Evolutionary conservation across 305 asterid species (phyloP).

Genomic region (Fraxinus sp.): DNA sequence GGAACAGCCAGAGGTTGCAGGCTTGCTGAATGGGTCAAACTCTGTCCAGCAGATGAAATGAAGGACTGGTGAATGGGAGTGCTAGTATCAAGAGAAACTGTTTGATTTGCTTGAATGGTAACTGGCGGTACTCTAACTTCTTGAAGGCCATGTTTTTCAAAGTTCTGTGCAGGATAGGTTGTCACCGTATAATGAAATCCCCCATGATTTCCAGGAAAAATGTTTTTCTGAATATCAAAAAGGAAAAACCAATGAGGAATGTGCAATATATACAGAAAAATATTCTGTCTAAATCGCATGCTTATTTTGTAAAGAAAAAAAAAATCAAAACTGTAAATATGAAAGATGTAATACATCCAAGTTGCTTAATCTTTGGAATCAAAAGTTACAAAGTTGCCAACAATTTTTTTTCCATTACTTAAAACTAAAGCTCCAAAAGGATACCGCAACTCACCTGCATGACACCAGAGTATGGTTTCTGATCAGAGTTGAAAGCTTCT

Average conservation of each 20-base stretch:
- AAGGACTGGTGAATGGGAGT: background rate
- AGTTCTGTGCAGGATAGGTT: slow-evolving; percentile 41
- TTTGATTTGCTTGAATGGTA: slow-evolving; percentile 21
- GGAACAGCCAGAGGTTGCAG: slow-evolving; percentile 37
- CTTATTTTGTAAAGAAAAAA: background rate
- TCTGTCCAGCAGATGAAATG: slow-evolving; percentile 41
- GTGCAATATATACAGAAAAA: background rate
- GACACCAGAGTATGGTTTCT: slow-evolving; percentile 33
- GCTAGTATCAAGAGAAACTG: slow-evolving; percentile 16
- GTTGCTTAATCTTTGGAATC: background rate
- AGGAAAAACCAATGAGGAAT: background rate
- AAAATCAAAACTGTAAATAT: background rate
- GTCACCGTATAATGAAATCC: slow-evolving; percentile 40
- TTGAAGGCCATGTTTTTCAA: slow-evolving; percentile 27
- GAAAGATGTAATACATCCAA: background rate
- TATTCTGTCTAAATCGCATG: background rate
- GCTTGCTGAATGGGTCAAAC: slow-evolving; percentile 28
- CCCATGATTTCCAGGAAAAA: slow-evolving; percentile 49
- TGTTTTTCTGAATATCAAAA: slow-evolving; percentile 48
- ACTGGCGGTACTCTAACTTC: slow-evolving; percentile 24
- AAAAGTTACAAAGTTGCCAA: background rate
- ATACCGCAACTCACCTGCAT: slow-evolving; percentile 41
- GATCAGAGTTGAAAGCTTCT: slow-evolving; percentile 39
- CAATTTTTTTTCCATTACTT: background rate
- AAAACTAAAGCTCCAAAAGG: background rate